Evolutionary conservation across 495 filamentous ascomycete species (phyloP).

Genomic region (Pseudoneurospora amorphoporcata): DNA sequence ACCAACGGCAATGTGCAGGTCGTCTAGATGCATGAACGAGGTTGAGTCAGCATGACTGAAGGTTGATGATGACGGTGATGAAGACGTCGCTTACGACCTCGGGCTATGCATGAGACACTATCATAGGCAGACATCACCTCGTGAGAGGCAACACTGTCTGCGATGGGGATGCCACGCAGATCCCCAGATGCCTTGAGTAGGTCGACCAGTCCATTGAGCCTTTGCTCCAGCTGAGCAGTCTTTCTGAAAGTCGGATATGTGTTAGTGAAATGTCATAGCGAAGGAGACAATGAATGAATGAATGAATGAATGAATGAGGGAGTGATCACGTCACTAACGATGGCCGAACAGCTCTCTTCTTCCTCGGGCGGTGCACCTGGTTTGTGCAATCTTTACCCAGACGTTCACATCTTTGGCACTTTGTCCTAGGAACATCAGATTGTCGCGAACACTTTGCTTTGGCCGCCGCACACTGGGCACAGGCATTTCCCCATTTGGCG

Average conservation of each 20-base stretch:
- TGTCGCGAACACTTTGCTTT: conserved; percentile 1
- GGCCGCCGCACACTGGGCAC: conserved; percentile 1
- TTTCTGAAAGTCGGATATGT: conserved; percentile 7
- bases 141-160: background rate
- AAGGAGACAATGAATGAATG: background rate
- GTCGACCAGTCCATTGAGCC: conserved; percentile 22
- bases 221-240: conserved; percentile 24
- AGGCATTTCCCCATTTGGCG: conserved; percentile 1
- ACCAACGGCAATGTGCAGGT: background rate
- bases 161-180: background rate
- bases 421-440: background rate
- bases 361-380: conserved; percentile 17
- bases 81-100: background rate
- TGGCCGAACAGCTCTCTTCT: conserved; percentile 25
- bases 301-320: background rate
- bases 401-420: background rate
- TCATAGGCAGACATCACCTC: background rate
- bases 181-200: conserved; percentile 19
- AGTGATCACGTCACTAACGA: conserved; percentile 17
- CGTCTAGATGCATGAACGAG: background rate
- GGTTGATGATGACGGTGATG: background rate
- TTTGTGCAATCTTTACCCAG: background rate
- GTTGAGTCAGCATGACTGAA: background rate
- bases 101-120: background rate
- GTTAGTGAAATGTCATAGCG: background rate